Evolutionary conservation across 2,329 filamentous ascomycete species (phyloP), one percentile per base, ranked within the genome.

Genomic region (Coniochaeta ligniaria): DNA sequence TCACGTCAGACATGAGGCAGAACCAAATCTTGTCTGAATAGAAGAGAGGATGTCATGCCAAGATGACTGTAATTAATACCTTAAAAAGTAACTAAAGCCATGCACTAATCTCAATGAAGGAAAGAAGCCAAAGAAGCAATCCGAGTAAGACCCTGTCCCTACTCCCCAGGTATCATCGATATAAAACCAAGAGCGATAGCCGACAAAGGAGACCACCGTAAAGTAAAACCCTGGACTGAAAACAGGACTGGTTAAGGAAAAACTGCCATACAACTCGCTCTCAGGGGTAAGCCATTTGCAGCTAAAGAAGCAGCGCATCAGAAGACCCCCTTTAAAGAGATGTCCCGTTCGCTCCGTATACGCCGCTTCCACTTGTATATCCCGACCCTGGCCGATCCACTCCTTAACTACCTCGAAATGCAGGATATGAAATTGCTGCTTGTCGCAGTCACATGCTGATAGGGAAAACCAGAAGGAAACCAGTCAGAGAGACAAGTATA

Each of bases 41-140:
- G 54, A 20, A 57, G n/a, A 38, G 31, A 57, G 16, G 33, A 17
- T 41, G 54, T 22, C 35, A 38, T 57, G 1, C 14, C 24, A 31
- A 52, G 47, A 17, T 31, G 47, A 17, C 26, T 2, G n/a, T 52
- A n/a, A 52, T 52, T 17, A 52, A 52, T 52, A 52, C 47, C 14
- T 17, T 28, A 20, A 14, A 26, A 6, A 50, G 26, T n/a, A 52
- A n/a, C 47, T 52, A 28, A 52, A 28, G 8, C 22, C 3, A 3
- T 36, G 35, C 47, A 31, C 8, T 14, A 2, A 52, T 12, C 24
- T 52, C 17, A 52, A 52, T 17, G 12, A 17, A 31, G 36, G 65
- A 64, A 66, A 60, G 61, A 61, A 62, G 61, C 63, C 66, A 67
- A 67, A 63, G 67, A 70, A 66, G 61, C 67, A 66, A 63, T 67